Conservation (phyloP, 2,329 filamentous ascomycete species). For the Diplodia corticola region DNA sequence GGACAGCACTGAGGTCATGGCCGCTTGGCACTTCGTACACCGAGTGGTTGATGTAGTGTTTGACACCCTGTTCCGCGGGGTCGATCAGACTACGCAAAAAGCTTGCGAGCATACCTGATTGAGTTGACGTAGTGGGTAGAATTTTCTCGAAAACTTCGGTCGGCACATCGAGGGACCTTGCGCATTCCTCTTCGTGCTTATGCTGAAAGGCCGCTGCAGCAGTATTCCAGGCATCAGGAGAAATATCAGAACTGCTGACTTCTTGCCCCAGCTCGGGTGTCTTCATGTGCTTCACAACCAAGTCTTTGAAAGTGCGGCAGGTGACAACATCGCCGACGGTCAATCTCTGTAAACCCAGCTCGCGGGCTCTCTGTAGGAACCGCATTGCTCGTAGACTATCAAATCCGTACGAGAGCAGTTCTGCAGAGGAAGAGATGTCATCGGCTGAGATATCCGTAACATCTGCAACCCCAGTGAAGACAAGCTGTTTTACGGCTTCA, state of each 20-base stretch:
- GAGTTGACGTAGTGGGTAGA: conserved; percentile 19
- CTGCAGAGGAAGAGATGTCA: conserved; percentile 26
- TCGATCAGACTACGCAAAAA: conserved; percentile 19
- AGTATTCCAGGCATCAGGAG: not conserved
- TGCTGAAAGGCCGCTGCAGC: not conserved
- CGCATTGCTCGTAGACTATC: conserved; percentile 31
- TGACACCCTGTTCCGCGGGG: not conserved
- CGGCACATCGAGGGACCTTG: not conserved
- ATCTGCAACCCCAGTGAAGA: conserved; percentile 24
- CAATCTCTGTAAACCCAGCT: conserved; percentile 26
- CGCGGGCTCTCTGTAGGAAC: conserved; percentile 25
- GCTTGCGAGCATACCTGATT: conserved; percentile 23
- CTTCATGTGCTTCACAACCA: conserved; percentile 11
- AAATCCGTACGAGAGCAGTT: conserved; percentile 30
- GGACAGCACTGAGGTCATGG: not conserved
- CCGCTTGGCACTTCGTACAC: conserved; percentile 11
- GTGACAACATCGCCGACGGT: conserved; percentile 34
- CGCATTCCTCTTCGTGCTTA: not conserved
- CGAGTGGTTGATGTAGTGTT: conserved; percentile 22
- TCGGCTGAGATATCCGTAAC: conserved; percentile 24
- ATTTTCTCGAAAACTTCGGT: conserved; percentile 13
- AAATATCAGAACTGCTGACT: not conserved
- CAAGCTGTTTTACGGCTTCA: not conserved
- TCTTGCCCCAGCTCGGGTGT: not conserved
- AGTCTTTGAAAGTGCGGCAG: conserved; percentile 14